These are phyloP conservation scores for Astragalus glycyphyllos DNA, from an alignment of 306 rosid genomes.

Conservation along the genomic window DNA sequence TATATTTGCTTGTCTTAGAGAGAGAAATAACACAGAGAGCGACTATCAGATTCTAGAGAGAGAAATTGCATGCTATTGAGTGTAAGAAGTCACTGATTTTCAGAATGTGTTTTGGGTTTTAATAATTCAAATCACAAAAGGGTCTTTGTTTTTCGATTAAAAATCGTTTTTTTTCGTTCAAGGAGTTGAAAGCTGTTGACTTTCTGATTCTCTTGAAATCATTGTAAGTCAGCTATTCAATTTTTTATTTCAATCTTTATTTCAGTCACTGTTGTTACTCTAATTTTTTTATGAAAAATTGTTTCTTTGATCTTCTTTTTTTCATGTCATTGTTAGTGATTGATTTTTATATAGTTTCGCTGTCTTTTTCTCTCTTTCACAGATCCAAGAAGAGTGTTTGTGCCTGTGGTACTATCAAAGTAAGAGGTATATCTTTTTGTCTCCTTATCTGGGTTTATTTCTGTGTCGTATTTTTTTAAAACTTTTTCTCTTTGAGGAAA, in stretches of 20 bases:
- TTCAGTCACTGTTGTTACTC: too few relatives aligned
- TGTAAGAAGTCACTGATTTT: conserved; percentile 4
- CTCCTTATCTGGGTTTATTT: background rate
- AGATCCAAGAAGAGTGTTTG: conserved; percentile 58
- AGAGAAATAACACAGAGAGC: conserved; percentile 1
- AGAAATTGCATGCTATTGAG: conserved; percentile 32
- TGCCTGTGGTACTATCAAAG: conserved; percentile 48
- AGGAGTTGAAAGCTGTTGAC: conserved; percentile 42
- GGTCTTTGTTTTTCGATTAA: background rate
- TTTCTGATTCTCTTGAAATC: conserved; percentile 32
- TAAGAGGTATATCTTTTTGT: conserved; percentile 48
- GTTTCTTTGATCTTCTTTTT: background rate
- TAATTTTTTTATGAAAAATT: background rate
- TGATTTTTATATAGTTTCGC: background rate
- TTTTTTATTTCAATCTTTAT: background rate
- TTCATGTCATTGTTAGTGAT: background rate
- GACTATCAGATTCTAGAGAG: background rate
- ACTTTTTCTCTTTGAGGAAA: too few relatives aligned
- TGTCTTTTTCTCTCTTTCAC: conserved; percentile 59
- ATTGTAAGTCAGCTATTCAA: conserved; percentile 42
- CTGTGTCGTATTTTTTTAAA: background rate
- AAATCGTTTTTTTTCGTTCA: too few relatives aligned
- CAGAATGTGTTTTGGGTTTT: conserved; percentile 23
- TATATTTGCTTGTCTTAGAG: conserved; percentile 22
- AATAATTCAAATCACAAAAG: background rate